These are phyloP conservation scores for Xeromyces bisporus DNA, from an alignment of 495 filamentous ascomycete species.

Conservation along the genomic window DNA sequence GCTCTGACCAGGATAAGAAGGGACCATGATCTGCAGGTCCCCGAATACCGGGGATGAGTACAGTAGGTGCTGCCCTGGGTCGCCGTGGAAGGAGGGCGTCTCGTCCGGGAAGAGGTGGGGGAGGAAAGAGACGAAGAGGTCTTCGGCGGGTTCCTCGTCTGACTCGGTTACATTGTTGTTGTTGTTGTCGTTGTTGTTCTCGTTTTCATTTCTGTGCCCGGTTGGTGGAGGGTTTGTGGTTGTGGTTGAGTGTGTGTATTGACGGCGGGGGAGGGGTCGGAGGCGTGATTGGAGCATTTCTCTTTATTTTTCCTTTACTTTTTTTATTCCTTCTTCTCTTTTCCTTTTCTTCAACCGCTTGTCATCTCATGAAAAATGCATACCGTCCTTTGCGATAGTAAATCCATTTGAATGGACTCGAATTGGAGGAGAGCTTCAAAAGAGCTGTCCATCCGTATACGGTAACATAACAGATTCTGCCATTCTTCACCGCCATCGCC, in stretches of 20 bases:
- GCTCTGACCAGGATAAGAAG: constrained; percentile 19
- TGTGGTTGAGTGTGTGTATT: constrained; percentile 1
- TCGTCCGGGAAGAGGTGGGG: constrained; percentile 64
- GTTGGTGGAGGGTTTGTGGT: constrained; percentile 3
- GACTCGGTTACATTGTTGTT: constrained; percentile 1
- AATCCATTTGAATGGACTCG: too few relatives aligned
- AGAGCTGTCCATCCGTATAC: too few relatives aligned
- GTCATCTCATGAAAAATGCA: too few relatives aligned
- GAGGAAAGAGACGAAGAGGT: constrained; percentile 46
- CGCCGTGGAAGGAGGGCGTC: constrained; percentile 55
- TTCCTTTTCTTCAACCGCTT: too few relatives aligned
- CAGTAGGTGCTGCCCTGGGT: constrained; percentile 44
- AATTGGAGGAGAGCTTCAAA: too few relatives aligned
- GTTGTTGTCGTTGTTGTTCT: constrained; percentile 5
- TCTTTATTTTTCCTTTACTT: neutral
- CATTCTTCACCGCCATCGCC: too few relatives aligned
- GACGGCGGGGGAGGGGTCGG: constrained; percentile 15
- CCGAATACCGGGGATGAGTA: constrained; percentile 49
- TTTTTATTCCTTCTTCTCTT: too few relatives aligned
- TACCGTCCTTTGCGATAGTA: too few relatives aligned
- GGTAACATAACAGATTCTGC: too few relatives aligned
- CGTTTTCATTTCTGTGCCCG: neutral
- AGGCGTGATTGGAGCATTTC: constrained; percentile 19
- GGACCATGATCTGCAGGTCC: constrained; percentile 28
- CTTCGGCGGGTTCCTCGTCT: constrained; percentile 32